phyloP scores from a whole-genome alignment of 2,329 filamentous ascomycete genomes.

The Nothomitra cinnamomea region DNA sequence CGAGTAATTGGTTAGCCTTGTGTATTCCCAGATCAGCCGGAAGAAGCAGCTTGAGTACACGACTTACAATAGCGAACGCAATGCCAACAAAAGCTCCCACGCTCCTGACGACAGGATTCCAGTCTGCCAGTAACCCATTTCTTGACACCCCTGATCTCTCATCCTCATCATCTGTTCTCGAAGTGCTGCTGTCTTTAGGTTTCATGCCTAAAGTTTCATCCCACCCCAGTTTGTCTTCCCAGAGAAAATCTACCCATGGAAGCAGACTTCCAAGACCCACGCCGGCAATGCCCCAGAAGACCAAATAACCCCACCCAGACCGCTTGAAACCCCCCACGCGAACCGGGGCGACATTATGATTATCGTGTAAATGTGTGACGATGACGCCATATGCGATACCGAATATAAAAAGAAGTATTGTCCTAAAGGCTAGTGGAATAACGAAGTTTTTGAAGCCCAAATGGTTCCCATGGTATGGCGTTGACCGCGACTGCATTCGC shows the following conservation, averaged over 20 bases:
- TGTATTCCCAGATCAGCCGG: background rate
- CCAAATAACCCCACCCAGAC: slow-evolving; percentile 48
- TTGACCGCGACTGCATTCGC: slow-evolving; percentile 8
- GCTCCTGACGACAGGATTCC: slow-evolving; percentile 55
- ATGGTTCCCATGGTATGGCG: slow-evolving; percentile 15
- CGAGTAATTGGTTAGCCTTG: background rate
- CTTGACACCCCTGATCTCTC: slow-evolving; percentile 9
- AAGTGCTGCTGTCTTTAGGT: slow-evolving; percentile 13
- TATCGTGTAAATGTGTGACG: slow-evolving; percentile 62
- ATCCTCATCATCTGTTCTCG: slow-evolving; percentile 17
- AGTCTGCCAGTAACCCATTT: slow-evolving; percentile 40
- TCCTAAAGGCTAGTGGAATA: slow-evolving; percentile 40
- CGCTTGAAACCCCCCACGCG: slow-evolving; percentile 35
- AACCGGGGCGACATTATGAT: slow-evolving; percentile 44
- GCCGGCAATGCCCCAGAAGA: slow-evolving; percentile 68
- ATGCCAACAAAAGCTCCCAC: slow-evolving; percentile 57
- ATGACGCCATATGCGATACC: slow-evolving; percentile 72
- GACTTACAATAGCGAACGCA: slow-evolving; percentile 68
- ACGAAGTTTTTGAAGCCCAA: slow-evolving; percentile 24
- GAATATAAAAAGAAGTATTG: slow-evolving; percentile 53
- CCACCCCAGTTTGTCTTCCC: slow-evolving; percentile 37
- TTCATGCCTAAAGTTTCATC: slow-evolving; percentile 8
- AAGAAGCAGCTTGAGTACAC: background rate
- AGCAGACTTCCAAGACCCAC: slow-evolving; percentile 62
- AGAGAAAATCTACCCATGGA: slow-evolving; percentile 68